Evolutionary conservation across 495 filamentous ascomycete genomes (phyloP), one percentile per base, ranked within the genome.

Genomic region (Penicillium pancosmium): DNA sequence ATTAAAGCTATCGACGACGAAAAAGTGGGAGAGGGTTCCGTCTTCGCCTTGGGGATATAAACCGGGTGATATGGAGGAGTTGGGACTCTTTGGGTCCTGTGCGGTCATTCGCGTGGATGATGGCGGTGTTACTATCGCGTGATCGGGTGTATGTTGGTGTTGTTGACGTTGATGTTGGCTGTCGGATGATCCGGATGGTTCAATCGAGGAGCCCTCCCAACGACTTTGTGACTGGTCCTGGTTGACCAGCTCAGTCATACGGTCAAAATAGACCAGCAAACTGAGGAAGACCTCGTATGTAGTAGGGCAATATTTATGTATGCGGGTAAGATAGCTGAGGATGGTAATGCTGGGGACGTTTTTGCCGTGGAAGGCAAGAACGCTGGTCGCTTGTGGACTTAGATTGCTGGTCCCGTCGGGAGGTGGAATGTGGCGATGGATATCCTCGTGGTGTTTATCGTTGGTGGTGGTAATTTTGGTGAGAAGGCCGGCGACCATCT

Each of bases 391-490:
- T 60, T 95, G 84, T 11, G 86, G 86, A 66, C 83, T 92, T 66
- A 96, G 81, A 40, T 82, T 83, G 27, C 79, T 71, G 5, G 86
- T 81, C 11, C 83, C 85, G 51, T 91, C 87, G 13, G 84, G 73
- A 10, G 84, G 79, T 16, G 90, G 87, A 59, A 91, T 84, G 55
- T 88, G 83, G 51, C 87, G 78, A 69, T 92, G 88, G 36, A 90
- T 64, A 58, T 88, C 83, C 67, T 97, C 92, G 73, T 97, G 92
- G 65, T 97, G 93, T 35, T 86, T 78, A 69, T 99, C 94, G 69
- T 99, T 99, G 52, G 94, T 97, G 3, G 91, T 93, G 5, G 94
- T 97, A 62, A 99, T 99, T 74, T 98, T 98, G 9, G 95, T 97
- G 57, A 99, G 79, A 40, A 99, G 86, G n/a, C 91, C 93, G 5